Percentiles rank a stretch among this genome's conserved stretches.
These are phyloP conservation scores for Sarocladiaceae sp. DNA, from an alignment of 2,329 filamentous ascomycete species.

Conservation along the genomic window DNA sequence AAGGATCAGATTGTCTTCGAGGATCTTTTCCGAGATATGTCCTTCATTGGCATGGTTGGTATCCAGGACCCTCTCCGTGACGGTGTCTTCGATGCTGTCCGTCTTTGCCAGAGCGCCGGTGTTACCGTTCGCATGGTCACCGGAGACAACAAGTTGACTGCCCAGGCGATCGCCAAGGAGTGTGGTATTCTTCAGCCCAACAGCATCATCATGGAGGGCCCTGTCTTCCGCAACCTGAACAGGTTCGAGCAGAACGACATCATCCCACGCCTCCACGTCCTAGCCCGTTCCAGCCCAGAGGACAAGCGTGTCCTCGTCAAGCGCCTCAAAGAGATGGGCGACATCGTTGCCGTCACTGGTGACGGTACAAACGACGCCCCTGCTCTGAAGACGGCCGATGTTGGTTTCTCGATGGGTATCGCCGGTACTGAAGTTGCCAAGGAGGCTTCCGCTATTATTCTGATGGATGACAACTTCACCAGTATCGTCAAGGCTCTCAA, in stretches of 20 bases:
- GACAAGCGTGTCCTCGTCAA: slow-evolving; percentile 72
- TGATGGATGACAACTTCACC: slow-evolving; percentile 85
- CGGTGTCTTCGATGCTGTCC: slow-evolving; percentile 70
- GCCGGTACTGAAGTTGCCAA: slow-evolving; percentile 80
- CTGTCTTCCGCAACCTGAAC: slow-evolving; percentile 69
- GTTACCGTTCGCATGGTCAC: slow-evolving; percentile 84
- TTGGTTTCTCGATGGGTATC: slow-evolving; percentile 84
- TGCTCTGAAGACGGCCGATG: slow-evolving; percentile 74
- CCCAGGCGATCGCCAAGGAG: slow-evolving; percentile 73
- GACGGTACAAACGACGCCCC: slow-evolving; percentile 83
- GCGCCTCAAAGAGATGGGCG: slow-evolving; percentile 65
- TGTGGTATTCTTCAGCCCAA: slow-evolving; percentile 69
- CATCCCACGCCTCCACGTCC: slow-evolving; percentile 65
- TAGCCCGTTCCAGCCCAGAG: slow-evolving; percentile 71
- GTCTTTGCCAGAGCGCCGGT: slow-evolving; percentile 68
- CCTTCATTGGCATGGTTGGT: slow-evolving; percentile 66
- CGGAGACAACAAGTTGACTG: slow-evolving; percentile 76
- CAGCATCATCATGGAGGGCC: slow-evolving; percentile 73
- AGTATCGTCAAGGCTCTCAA: slow-evolving; percentile 82
- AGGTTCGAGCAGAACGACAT: slow-evolving; percentile 61
- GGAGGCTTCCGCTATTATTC: slow-evolving; percentile 78
- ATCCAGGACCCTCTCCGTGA: slow-evolving; percentile 77
- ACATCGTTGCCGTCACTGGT: slow-evolving; percentile 78
- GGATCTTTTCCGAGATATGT: slow-evolving; percentile 63
- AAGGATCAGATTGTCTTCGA: slow-evolving; percentile 61